phyloP scores from a whole-genome alignment of 257 asterid genomes.

The Avicennia marina region DNA sequence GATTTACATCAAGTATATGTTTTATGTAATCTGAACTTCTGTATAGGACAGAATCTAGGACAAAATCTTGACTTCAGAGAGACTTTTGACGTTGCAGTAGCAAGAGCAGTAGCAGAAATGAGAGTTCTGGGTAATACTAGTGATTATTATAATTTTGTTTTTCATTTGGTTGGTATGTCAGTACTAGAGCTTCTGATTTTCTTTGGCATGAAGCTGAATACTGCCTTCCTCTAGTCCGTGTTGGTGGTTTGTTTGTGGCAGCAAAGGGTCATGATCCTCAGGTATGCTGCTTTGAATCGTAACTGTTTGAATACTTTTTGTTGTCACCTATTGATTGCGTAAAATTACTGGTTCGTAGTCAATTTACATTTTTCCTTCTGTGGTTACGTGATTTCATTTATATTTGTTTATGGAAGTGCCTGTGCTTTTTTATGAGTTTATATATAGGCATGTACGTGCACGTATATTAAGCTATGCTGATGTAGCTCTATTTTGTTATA shows the following conservation, averaged over 20 bases:
- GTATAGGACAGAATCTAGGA: slow-evolving; percentile 60
- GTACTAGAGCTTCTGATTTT: slow-evolving; percentile 15
- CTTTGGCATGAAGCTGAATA: slow-evolving; percentile 64
- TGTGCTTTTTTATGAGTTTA: background rate
- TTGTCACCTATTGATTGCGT: slow-evolving; percentile 10
- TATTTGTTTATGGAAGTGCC: too few species aligned
- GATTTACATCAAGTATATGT: background rate
- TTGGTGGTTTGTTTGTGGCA: slow-evolving; percentile 88
- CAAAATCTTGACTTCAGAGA: slow-evolving; percentile 66
- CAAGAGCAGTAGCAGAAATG: slow-evolving; percentile 98
- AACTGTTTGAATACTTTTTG: background rate
- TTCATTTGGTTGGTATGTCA: background rate
- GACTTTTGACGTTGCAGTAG: slow-evolving; percentile 81
- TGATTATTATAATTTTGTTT: background rate
- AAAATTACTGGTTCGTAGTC: slow-evolving; percentile 9
- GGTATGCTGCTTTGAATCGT: slow-evolving; percentile 29
- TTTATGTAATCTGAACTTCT: slow-evolving; percentile 20
- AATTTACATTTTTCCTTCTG: background rate
- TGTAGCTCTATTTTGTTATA: slow-evolving; percentile 3
- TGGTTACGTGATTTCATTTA: background rate
- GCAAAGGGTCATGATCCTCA: slow-evolving; percentile 95
- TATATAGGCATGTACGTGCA: slow-evolving; percentile 2
- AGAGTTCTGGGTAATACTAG: slow-evolving; percentile 59
- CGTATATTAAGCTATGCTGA: background rate
- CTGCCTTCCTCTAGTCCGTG: slow-evolving; percentile 88